Percentiles rank a stretch among this genome's conserved stretches.
phyloP scores from a whole-genome alignment of 2,329 filamentous ascomycete species.

The Fusarium mexicanum region DNA sequence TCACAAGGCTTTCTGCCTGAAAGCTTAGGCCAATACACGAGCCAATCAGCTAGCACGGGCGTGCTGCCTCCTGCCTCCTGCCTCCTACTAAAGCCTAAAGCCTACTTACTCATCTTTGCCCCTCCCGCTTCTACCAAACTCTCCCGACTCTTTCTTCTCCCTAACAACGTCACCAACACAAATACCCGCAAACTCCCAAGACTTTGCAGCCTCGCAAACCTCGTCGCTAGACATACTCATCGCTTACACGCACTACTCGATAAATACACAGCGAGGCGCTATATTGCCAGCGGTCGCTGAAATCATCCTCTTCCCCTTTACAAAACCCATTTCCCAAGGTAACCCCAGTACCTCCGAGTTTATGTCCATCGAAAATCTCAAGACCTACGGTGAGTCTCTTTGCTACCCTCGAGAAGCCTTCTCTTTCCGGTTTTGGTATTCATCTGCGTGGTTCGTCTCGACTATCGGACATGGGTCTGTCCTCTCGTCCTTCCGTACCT shows the following conservation, averaged over 20 bases:
- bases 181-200: constrained; percentile 33
- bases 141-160: constrained; percentile 22
- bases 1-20: constrained; percentile 16
- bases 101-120: constrained; percentile 40
- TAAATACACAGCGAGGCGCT: constrained; percentile 56
- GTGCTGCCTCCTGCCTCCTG: constrained; percentile 6
- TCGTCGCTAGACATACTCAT: constrained; percentile 28
- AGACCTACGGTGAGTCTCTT: constrained; percentile 82
- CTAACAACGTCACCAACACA: constrained; percentile 40
- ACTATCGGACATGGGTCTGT: not conserved
- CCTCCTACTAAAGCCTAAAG: constrained; percentile 9
- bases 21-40: not conserved
- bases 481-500: constrained; percentile 35
- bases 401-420: not conserved
- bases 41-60: not conserved
- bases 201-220: constrained; percentile 32
- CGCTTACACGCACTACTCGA: constrained; percentile 8
- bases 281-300: constrained; percentile 63
- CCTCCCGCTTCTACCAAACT: constrained; percentile 32
- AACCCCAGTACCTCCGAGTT: constrained; percentile 78
- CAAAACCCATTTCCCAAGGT: constrained; percentile 64
- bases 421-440: not conserved
- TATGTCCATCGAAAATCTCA: constrained; percentile 99
- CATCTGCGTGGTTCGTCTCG: not conserved
- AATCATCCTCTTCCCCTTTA: constrained; percentile 47